These are phyloP conservation scores for Mycena galopus DNA, from an alignment of 768 basidiomycete genomes.

Conservation along the genomic window DNA sequence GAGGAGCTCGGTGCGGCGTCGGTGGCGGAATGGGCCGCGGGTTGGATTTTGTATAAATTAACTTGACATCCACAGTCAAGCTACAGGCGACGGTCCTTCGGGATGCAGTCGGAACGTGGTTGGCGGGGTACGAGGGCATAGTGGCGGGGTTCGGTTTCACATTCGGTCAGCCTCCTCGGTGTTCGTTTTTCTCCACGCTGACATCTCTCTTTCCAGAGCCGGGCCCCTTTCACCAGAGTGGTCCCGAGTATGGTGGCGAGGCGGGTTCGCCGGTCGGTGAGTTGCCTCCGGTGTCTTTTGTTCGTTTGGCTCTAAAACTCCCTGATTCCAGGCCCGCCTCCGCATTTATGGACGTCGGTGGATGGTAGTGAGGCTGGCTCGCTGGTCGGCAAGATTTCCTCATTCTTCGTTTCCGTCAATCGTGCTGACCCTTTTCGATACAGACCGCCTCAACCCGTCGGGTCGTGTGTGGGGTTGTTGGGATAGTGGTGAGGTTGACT, in stretches of 20 bases:
- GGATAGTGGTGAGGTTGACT: no score
- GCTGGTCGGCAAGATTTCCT: no score
- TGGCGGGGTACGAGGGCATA: background rate
- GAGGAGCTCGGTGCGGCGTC: no score
- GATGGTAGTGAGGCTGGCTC: background rate
- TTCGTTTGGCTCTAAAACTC: background rate
- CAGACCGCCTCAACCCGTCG: no score
- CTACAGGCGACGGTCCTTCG: no score
- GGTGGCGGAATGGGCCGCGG: no score
- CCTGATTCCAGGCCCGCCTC: background rate
- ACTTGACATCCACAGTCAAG: no score
- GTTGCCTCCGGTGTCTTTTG: background rate
- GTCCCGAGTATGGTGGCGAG: constrained; percentile 4
- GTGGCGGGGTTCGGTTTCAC: background rate
- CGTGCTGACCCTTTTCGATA: no score
- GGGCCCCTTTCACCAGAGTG: background rate
- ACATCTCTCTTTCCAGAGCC: background rate
- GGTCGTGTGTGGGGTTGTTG: no score
- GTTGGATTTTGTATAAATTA: no score
- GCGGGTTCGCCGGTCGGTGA: background rate
- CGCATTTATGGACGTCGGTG: background rate
- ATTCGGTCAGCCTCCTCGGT: background rate
- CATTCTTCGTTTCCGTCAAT: no score
- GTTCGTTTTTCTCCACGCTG: no score
- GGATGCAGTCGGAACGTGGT: constrained; percentile 3